Base-by-base conservation (phyloP, 345 rosid genomes). In the Isatis tinctoria region DNA sequence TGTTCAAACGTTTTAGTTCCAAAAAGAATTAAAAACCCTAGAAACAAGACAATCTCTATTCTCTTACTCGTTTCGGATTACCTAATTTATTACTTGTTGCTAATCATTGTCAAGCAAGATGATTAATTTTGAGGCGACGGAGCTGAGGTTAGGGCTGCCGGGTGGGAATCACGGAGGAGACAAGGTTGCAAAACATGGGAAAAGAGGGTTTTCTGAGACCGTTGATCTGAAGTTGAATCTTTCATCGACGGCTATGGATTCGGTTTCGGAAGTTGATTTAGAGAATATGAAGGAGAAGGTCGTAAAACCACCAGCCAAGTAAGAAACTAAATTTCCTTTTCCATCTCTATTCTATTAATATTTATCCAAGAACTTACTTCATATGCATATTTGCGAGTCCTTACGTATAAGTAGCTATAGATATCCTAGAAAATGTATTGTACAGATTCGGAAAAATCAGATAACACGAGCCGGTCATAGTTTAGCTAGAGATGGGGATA, bases 71-170 rank as follows among this genome's bases (percentile, higher is more conserved):
- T 72, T 72, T 30, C 8, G 9, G 51, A 40, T 72, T 8, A 18
- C 27, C 22, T 73, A 16, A 6, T 14, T 6, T 9, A 16, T 14
- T 24, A 6, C 14, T 43, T 18, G 24, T 14, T 44, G 59, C 4
- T 47, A 40, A 51, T 63, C 67, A 30, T 60, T 64, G 17, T 40
- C 9, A 32, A 18, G 28, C 17, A 60, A 60, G 20, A 87, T 80
- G 81, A 94, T 94, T 53, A 85, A 94, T 61, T 94, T 91, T 18
- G 97, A 88, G 69, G 96, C 87, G 78, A 94, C 98, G 43, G 98
- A 94, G 82, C 74, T 94, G 20, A 82, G 97, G 28, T 61, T 94
- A 26, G 98, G 97, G 44, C 63, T 87, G 9, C 87, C 96, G 2
- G 90, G 90, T 13, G 86, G 80, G 8, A 80, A 60, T 10, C 70